phyloP scores from a whole-genome alignment of 2,329 filamentous ascomycete species.

The Sporothrix humicola region DNA sequence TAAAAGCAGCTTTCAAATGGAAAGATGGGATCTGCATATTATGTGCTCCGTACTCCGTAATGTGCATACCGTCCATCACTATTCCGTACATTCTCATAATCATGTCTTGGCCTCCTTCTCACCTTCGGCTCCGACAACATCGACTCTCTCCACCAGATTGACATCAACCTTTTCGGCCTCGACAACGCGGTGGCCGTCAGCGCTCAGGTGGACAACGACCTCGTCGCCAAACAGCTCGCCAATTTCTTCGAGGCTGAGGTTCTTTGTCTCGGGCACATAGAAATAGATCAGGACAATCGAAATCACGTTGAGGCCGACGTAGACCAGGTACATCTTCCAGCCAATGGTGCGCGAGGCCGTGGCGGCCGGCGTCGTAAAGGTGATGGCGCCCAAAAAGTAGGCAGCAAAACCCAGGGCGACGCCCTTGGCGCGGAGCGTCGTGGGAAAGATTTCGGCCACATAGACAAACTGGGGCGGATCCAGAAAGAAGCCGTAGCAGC shows the following conservation, averaged over 20 bases:
- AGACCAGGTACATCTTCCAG: neutral
- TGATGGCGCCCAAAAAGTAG: slow-evolving; percentile 2
- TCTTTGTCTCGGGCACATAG: slow-evolving; percentile 29
- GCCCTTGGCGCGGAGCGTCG: neutral
- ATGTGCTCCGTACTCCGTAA: too few species aligned
- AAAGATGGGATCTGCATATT: too few species aligned
- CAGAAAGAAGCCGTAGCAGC: slow-evolving; percentile 31
- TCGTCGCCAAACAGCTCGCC: slow-evolving; percentile 28
- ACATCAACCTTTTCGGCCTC: neutral
- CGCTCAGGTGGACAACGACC: slow-evolving; percentile 29
- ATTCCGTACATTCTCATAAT: too few species aligned
- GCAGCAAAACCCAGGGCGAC: neutral
- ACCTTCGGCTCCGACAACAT: too few species aligned
- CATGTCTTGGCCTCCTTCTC: neutral
- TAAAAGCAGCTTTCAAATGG: too few species aligned
- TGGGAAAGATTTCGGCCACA: neutral
- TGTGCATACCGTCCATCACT: too few species aligned
- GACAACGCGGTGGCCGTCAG: slow-evolving; percentile 17
- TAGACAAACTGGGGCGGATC: slow-evolving; percentile 1
- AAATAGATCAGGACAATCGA: slow-evolving; percentile 24
- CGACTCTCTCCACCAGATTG: neutral
- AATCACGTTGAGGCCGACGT: neutral
- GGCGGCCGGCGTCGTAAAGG: neutral
- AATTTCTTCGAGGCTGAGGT: slow-evolving; percentile 30
- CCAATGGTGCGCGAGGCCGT: neutral